Evolutionary conservation across 139 green algal species (phyloP), one percentile per base, ranked within the genome.

Genomic region (Mychonastes homosphaera): DNA sequence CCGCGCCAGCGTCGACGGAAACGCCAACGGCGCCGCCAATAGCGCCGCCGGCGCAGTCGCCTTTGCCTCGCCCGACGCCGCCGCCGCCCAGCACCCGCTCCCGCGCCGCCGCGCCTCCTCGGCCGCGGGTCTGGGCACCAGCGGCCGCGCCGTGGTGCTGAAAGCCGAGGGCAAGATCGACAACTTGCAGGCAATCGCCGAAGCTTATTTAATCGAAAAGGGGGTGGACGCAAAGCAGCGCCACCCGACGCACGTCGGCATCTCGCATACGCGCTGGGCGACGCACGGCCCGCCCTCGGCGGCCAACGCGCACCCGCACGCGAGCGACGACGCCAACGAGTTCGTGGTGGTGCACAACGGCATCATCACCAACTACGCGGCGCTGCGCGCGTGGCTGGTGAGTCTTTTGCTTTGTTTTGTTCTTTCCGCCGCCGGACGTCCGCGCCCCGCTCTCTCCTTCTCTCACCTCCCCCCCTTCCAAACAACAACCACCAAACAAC

Each of bases 321-420:
- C 81, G 24, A 90, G 80, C 58, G 86, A 76, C 49, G 46, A 66
- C 2, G 72, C 76, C 40, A 73, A 81, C 50, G 82, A 92, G 61
- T 99, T 99, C 65, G 74, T 94, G 21, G 88, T 99, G 8, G 93
- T 99, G 30, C 93, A 99, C 84, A 99, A 99, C 63, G 92, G 92
- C 46, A 99, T 98, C 75, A 97, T 99, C 81, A 99, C 93, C 34
- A 99, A 98, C 82, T 96, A 91, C 77, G 75, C 83, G 53, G 72
- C 86, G 23, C 73, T 96, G 1, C 89, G 89, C 46, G 79, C 88
- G 29, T 95, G 94, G 64, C 69, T 96, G 76, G 77, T 87, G 57
- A 13, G 67, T 6, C 50, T 7, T 13, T 7, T n/a, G 12, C 13
- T 44, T 44, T 13, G 13, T 21, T 46, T n/a, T 61, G 35, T 27